Base-by-base conservation (phyloP, 345 rosid species). In the Moringa oleifera region DNA sequence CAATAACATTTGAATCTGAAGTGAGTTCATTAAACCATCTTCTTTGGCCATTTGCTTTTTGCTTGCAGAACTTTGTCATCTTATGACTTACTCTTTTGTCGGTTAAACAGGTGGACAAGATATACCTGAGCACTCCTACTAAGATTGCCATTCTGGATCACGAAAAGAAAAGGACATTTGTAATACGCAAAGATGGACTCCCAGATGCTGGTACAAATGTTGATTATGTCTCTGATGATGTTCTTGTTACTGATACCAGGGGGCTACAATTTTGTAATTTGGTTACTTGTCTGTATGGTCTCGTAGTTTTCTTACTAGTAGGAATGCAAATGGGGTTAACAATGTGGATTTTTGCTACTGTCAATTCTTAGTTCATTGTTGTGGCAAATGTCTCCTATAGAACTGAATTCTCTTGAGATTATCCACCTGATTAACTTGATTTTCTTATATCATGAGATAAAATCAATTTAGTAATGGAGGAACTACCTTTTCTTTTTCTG, bases 71-170 rank as follows among this genome's bases (percentile, higher is more conserved):
- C 4, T 36, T 63, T 15, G 55, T 13, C 61, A 52, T 53, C n/a
- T n/a, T n/a, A n/a, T 59, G 60, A 57, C 50, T 20, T 45, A 52
- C 24, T 65, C 23, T 13, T 55, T 33, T 70, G 57, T 21, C 18
- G 57, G 7, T 70, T 74, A 55, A 41, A 61, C 57, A 84, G 97
- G 77, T 81, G 71, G 96, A 93, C 74, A 86, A 82, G 78, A 73
- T 90, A 62, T 90, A 90, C 71, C 88, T 90, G 59, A 84, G 90
- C 63, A 86, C 94, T 51, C 96, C 97, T 22, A 85, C 96, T 47
- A 90, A 90, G 82, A 88, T 86, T 71, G 96, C 99, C 18, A 88
- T 94, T 47, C 65, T 90, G 73, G 99, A 94, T 74, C 99, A 90
- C 28, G 97, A 88, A 72, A 88, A 83, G 83, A 94, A 94, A 83